Percentiles rank a stretch among this genome's conserved stretches.
Evolutionary conservation across 768 basidiomycete genomes (phyloP).

Genomic region (Rossbeevera mucosa): DNA sequence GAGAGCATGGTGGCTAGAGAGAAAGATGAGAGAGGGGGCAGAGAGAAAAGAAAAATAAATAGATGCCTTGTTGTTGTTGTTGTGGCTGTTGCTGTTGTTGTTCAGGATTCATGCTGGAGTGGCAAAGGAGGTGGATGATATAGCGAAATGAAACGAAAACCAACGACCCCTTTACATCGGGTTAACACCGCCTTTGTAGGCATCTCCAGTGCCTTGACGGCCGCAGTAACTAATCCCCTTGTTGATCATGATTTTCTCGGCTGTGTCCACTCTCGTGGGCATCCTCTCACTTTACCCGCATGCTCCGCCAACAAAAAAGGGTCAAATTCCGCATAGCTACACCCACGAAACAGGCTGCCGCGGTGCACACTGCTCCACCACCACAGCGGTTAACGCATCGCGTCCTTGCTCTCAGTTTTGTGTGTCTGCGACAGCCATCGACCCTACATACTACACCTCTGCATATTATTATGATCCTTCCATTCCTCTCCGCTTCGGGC

Average conservation of each 20-base stretch:
- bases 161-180: constrained; percentile 9
- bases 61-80: constrained; percentile 21
- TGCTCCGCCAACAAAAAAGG: neutral
- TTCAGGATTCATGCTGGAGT: neutral
- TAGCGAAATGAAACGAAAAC: constrained; percentile 18
- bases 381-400: constrained; percentile 1
- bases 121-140: constrained; percentile 10
- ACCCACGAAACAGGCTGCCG: neutral
- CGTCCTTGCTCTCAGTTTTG: neutral
- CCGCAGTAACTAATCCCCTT: constrained; percentile 1
- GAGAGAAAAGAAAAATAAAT: neutral
- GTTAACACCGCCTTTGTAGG: constrained; percentile 2
- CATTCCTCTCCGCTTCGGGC: constrained; percentile 1
- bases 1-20: constrained; percentile 15
- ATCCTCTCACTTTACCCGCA: neutral
- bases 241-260: constrained; percentile 3
- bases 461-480: constrained; percentile 2
- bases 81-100: constrained; percentile 5
- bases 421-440: neutral
- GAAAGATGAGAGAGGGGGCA: neutral
- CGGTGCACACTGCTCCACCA: neutral
- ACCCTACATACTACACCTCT: constrained; percentile 4
- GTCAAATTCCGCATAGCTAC: neutral
- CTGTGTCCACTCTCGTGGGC: constrained; percentile 3
- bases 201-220: neutral